These are phyloP conservation scores for Purpureocillium lavendulum DNA, from an alignment of 2,329 filamentous ascomycete species.

Conservation along the genomic window DNA sequence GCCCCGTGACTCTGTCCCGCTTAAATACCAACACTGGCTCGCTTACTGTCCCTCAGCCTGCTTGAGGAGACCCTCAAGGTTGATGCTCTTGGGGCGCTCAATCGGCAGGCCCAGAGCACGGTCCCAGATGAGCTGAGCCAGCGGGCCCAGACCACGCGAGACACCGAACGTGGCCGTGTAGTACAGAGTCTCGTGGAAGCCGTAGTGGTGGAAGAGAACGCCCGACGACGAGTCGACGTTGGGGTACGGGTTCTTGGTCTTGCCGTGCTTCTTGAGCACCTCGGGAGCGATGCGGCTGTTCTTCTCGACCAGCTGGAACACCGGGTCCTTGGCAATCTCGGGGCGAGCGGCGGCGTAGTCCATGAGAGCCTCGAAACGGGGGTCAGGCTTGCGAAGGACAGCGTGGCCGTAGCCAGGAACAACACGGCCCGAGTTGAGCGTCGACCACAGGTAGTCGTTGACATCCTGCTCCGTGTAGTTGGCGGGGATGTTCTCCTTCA, in stretches of 20 bases:
- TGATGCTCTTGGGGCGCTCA: conserved; percentile 96
- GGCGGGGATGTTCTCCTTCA: conserved; percentile 80
- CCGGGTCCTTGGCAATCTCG: conserved; percentile 76
- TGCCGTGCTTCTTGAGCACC: conserved; percentile 90
- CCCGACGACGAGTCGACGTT: conserved; percentile 93
- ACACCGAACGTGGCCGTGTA: conserved; percentile 72
- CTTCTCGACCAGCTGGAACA: conserved; percentile 90
- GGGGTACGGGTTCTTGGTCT: conserved; percentile 96
- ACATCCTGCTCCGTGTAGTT: conserved; percentile 76
- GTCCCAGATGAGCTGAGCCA: conserved; percentile 95
- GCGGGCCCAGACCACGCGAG: conserved; percentile 67
- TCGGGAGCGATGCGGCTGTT: conserved; percentile 86
- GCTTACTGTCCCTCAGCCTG: conserved; percentile 22
- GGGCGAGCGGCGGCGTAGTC: conserved; percentile 82
- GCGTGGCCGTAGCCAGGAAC: conserved; percentile 94
- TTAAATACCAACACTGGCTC: no score
- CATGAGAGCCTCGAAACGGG: conserved; percentile 93
- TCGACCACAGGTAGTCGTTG: conserved; percentile 83
- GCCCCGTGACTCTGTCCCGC: no score
- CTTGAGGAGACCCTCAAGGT: conserved; percentile 77
- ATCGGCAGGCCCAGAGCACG: conserved; percentile 88
- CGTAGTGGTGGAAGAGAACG: conserved; percentile 96
- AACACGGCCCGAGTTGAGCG: conserved; percentile 87
- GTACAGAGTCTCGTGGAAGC: conserved; percentile 94
- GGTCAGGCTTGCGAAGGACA: conserved; percentile 92